phyloP scores from a whole-genome alignment of 73 alveolate genomes.

The Diophrys appendiculata region DNA sequence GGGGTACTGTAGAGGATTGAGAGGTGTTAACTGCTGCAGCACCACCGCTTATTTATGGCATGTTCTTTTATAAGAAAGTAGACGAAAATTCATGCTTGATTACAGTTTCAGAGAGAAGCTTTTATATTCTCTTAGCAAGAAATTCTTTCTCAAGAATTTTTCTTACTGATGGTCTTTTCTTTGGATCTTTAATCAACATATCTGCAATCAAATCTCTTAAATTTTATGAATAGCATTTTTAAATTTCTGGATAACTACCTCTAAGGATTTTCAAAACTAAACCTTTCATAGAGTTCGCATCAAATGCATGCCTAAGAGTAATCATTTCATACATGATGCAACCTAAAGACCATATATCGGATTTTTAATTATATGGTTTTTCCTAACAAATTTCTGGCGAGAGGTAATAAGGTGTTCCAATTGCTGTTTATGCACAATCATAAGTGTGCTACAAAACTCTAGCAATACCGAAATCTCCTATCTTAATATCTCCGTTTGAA shows the following conservation, averaged over 20 bases:
- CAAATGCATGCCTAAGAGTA: constrained; percentile 74
- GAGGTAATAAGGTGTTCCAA: constrained; percentile 99
- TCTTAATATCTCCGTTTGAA: constrained; percentile 85
- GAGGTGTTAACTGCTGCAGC: no score
- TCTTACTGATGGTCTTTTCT: constrained; percentile 79
- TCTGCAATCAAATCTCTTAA: not conserved
- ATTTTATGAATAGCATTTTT: not conserved
- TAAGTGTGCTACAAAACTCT: constrained; percentile 88
- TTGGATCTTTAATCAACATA: not conserved
- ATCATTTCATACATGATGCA: constrained; percentile 72
- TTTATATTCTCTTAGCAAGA: constrained; percentile 53
- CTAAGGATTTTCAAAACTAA: not conserved
- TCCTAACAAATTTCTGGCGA: constrained; percentile 98
- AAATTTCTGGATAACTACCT: constrained; percentile 1
- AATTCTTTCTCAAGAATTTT: constrained; percentile 82
- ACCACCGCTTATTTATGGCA: no score
- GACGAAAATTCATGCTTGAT: no score
- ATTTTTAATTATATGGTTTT: constrained; percentile 36
- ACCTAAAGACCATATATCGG: constrained; percentile 69
- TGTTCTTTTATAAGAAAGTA: no score
- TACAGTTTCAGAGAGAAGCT: constrained; percentile 61
- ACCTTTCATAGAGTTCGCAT: constrained; percentile 45
- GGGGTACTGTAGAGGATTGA: no score
- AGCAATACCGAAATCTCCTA: constrained; percentile 98
- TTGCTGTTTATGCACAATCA: constrained; percentile 98